A percentile compares a stretch with the other conserved stretches of the same genome.
Conservation (phyloP, 768 basidiomycete genomes). For the Tricholoma hemisulphureum region DNA sequence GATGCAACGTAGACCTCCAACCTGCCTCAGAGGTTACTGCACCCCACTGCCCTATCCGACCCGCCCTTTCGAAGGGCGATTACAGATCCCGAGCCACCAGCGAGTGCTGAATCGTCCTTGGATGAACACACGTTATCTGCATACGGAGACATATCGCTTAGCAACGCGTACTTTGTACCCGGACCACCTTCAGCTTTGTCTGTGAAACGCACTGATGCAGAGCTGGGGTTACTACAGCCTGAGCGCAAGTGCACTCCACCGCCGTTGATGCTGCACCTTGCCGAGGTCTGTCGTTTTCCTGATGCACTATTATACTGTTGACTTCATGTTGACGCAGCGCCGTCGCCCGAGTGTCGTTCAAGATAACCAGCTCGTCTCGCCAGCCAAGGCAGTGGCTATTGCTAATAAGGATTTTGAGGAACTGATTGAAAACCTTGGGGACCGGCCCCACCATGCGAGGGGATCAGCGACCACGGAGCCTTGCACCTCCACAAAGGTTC, state of each 20-base stretch:
- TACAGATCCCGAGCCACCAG: neutral
- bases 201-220: neutral
- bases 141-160: slow-evolving; percentile 46
- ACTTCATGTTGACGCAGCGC: slow-evolving; percentile 7
- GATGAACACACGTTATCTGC: slow-evolving; percentile 38
- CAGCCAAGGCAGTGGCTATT: slow-evolving; percentile 14
- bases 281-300: neutral
- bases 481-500: neutral
- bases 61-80: neutral
- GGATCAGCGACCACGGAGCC: slow-evolving; percentile 8
- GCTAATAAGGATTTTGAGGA: slow-evolving; percentile 20
- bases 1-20: neutral
- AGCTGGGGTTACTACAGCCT: too few relatives aligned
- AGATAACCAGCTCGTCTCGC: slow-evolving; percentile 22
- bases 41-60: neutral
- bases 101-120: neutral
- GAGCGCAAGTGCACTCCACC: neutral
- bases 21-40: neutral
- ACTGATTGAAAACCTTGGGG: slow-evolving; percentile 14
- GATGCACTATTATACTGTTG: neutral
- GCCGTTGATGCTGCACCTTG: neutral
- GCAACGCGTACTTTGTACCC: slow-evolving; percentile 36
- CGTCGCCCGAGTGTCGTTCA: slow-evolving; percentile 21
- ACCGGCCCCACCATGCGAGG: slow-evolving; percentile 12
- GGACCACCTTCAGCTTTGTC: slow-evolving; percentile 24